phyloP scores from a whole-genome alignment of 345 rosid species.

The Pugionium dolabratum region DNA sequence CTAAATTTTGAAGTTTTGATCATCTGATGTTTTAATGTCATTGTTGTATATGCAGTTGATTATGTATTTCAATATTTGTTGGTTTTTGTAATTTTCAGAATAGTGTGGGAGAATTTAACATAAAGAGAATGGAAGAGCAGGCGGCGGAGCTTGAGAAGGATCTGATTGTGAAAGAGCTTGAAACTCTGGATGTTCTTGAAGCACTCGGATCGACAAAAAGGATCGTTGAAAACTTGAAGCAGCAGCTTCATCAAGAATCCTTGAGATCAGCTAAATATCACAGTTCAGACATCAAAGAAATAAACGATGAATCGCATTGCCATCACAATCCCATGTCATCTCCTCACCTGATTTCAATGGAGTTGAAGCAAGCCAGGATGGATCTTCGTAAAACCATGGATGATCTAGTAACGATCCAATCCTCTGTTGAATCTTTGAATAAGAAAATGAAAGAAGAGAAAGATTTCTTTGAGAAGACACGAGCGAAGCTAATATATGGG shows the following conservation, averaged over 20 bases:
- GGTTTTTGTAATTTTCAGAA: conserved; percentile 38
- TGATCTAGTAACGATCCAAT: conserved; percentile 78
- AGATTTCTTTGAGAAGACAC: conserved; percentile 59
- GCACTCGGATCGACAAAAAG: conserved; percentile 83
- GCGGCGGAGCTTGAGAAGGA: conserved; percentile 88
- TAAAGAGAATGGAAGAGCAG: conserved; percentile 90
- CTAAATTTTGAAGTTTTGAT: background rate
- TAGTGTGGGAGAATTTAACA: conserved; percentile 62
- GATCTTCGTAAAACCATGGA: conserved; percentile 84
- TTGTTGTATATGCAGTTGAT: background rate
- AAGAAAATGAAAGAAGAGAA: conserved; percentile 84
- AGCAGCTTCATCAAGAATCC: conserved; percentile 81
- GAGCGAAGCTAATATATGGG: conserved; percentile 63
- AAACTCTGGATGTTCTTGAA: conserved; percentile 89
- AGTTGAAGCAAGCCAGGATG: conserved; percentile 81
- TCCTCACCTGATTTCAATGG: conserved; percentile 75
- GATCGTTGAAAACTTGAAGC: conserved; percentile 83
- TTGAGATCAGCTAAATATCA: conserved; percentile 55
- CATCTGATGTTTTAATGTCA: background rate
- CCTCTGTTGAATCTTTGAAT: conserved; percentile 73
- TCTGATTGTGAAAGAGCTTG: conserved; percentile 87
- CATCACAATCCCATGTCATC: conserved; percentile 50
- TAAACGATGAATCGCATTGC: conserved; percentile 50
- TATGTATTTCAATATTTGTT: background rate
- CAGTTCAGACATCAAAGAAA: conserved; percentile 56